Base-by-base conservation (phyloP, 495 filamentous ascomycete species). In the Penicillium simplicissimum region DNA sequence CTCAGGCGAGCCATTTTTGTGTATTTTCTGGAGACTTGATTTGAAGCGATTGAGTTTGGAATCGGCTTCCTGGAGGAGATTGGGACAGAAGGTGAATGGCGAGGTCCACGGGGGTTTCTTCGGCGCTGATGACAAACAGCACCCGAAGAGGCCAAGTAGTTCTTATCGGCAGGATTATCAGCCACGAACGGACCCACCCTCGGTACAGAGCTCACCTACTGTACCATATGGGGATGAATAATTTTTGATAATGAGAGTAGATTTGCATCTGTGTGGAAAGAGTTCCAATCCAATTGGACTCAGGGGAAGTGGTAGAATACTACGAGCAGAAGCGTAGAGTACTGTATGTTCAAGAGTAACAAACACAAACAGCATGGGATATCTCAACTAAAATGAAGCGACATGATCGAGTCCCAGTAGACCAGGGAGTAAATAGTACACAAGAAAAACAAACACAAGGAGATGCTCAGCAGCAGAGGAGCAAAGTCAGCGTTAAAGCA, bases 1-100 rank as follows among this genome's bases (percentile, higher is more conserved):
- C 71, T 80, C 60, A 83, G 68, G 52, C 79, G 78, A 74, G 74
- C 75, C 81, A 83, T 84, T 45, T 52, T 79, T 45, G 43, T 56
- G 31, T 21, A 21, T 31, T 35, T 58, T 34, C 15, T 36, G 23
- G 13, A 4, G 19, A 25, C 35, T 36, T 52, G 37, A 23, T 19
- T 34, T n/a, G 34, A 28, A 11, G 21, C 34, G 28, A 51, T 42
- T 58, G 56, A 51, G 33, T 17, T 7, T 48, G 31, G 38, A 42
- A 35, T 28, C 31, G 25, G 37, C 23, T 48, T 48, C 38, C 49
- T 17, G 33, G 53, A 59, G 54, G 40, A 49, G 23, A 28, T 38
- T 40, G 25, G 48, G 48, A 54, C 25, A 34, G 25, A 28, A 25
- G 33, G 25, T 17, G 17, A 23, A 42, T 35, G 10, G 14, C 19